These are phyloP conservation scores for Saitozyma podzolica DNA, from an alignment of 768 basidiomycete genomes.

Conservation along the genomic window DNA sequence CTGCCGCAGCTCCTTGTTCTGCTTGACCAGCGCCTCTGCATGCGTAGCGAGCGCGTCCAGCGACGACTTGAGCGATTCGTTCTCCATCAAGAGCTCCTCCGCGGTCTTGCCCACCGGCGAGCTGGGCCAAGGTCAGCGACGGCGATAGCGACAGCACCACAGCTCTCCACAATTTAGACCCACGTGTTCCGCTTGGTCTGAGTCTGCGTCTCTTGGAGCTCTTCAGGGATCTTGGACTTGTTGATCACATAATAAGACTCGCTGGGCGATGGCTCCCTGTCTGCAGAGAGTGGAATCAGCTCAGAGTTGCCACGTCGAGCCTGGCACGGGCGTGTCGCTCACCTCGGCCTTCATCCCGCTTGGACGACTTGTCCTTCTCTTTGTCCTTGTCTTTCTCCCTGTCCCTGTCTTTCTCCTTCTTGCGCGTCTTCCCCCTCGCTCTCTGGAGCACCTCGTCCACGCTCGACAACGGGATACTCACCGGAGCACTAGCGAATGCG, in stretches of 20 bases:
- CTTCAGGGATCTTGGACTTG: neutral
- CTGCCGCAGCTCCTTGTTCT: slow-evolving; percentile 25
- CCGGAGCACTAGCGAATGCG: slow-evolving; percentile 42
- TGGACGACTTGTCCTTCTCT: neutral
- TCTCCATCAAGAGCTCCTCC: slow-evolving; percentile 50
- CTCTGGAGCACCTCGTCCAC: slow-evolving; percentile 4
- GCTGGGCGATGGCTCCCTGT: slow-evolving; percentile 6
- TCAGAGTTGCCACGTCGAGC: slow-evolving; percentile 2
- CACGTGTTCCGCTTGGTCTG: too few relatives aligned
- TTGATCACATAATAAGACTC: slow-evolving; percentile 34
- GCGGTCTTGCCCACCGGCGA: slow-evolving; percentile 35
- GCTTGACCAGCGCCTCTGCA: slow-evolving; percentile 32
- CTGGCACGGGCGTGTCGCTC: slow-evolving; percentile 3
- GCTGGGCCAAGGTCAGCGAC: neutral
- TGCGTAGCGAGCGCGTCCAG: slow-evolving; percentile 47
- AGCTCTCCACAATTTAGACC: too few relatives aligned
- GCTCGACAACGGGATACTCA: slow-evolving; percentile 5
- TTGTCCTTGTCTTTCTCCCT: slow-evolving; percentile 23
- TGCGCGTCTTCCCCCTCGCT: slow-evolving; percentile 5
- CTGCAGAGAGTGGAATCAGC: slow-evolving; percentile 1
- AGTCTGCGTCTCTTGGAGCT: too few relatives aligned
- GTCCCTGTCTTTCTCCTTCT: slow-evolving; percentile 4
- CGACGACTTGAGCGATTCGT: slow-evolving; percentile 40
- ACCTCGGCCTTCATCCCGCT: slow-evolving; percentile 1
- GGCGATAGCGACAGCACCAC: neutral